Percentiles rank a stretch among this genome's conserved stretches.
Conservation (phyloP, 1,284 basidiomycete species). For the Ceratobasidium sp. region DNA sequence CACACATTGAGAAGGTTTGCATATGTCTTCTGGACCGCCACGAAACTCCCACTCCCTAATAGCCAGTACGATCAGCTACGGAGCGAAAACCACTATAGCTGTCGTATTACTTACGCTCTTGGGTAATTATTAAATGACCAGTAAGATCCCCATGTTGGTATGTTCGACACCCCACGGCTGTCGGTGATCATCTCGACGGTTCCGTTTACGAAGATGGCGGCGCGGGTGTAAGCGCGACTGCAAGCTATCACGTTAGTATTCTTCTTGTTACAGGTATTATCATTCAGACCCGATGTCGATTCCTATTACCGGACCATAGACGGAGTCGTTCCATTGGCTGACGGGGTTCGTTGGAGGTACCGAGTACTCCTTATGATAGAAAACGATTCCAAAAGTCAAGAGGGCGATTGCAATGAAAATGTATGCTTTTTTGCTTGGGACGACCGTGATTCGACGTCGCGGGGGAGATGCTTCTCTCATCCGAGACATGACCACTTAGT, state of each 20-base stretch:
- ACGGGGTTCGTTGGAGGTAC: neutral
- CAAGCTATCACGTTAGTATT: neutral
- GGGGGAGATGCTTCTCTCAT: neutral
- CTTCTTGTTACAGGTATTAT: neutral
- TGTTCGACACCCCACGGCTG: neutral
- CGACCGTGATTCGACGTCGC: neutral
- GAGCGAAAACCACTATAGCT: neutral
- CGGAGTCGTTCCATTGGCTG: neutral
- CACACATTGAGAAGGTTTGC: too few relatives aligned
- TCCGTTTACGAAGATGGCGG: neutral
- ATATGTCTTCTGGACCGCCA: neutral
- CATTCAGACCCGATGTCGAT: constrained; percentile 10
- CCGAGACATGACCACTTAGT: neutral
- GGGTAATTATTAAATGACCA: constrained; percentile 9
- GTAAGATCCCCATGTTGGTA: neutral
- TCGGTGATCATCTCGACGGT: constrained; percentile 4
- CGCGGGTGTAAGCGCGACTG: constrained; percentile 26
- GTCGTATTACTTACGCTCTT: neutral
- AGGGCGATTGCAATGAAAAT: neutral
- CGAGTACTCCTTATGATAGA: neutral
- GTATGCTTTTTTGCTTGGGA: neutral
- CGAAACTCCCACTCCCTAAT: neutral
- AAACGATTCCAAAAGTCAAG: neutral
- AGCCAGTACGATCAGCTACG: neutral
- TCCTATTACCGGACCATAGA: neutral